phyloP scores from a whole-genome alignment of 441 rosid species.

The Gossypium trilobum region DNA sequence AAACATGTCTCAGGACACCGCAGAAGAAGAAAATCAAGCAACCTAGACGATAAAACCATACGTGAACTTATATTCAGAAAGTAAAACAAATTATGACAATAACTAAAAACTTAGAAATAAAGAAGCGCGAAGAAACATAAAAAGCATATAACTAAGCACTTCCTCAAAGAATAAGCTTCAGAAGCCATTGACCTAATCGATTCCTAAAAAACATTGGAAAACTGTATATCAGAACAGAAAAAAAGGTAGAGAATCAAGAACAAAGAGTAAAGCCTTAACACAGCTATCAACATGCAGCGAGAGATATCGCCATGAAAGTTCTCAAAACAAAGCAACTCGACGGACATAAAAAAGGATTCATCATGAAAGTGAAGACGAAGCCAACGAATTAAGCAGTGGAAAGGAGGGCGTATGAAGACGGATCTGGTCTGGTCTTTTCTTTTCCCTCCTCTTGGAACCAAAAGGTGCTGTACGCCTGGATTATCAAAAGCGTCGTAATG shows the following conservation, averaged over 20 bases:
- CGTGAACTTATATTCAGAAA: background rate
- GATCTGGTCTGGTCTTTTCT: background rate
- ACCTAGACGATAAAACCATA: background rate
- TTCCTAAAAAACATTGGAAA: background rate
- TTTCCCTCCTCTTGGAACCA: background rate
- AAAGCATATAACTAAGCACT: background rate
- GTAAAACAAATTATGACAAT: background rate
- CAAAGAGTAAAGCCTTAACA: background rate
- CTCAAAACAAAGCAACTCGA: background rate
- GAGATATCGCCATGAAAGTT: conserved; percentile 2
- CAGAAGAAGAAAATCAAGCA: background rate
- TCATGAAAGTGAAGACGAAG: background rate
- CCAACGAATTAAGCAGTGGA: background rate
- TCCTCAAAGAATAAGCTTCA: background rate
- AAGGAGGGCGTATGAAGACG: background rate
- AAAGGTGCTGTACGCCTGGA: background rate
- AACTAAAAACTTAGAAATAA: background rate
- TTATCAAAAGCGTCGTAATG: background rate
- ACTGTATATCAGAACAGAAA: background rate
- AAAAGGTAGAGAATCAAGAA: background rate
- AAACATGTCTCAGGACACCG: background rate
- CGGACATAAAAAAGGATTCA: background rate
- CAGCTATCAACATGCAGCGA: background rate
- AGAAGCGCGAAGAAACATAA: background rate
- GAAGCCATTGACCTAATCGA: background rate